These are phyloP conservation scores for Penstemon davidsonii DNA, from an alignment of 257 asterid genomes.

Conservation along the genomic window DNA sequence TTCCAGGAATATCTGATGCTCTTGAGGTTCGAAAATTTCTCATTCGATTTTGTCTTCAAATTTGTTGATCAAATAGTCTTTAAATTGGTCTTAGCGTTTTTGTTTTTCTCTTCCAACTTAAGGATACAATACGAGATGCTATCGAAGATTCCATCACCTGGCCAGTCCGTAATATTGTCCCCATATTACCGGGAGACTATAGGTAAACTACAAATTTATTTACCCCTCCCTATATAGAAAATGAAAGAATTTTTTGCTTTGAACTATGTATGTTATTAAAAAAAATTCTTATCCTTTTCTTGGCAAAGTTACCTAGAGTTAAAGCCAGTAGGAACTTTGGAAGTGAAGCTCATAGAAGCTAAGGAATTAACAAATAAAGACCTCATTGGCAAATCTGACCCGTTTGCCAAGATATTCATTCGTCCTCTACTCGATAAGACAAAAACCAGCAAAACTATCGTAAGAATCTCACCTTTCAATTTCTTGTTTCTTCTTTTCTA, in stretches of 20 bases:
- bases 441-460: constrained; percentile 77
- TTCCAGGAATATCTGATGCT: constrained; percentile 91
- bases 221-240: too few relatives aligned
- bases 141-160: constrained; percentile 94
- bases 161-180: constrained; percentile 91
- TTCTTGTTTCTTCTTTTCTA: background rate
- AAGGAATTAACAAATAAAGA: constrained; percentile 83
- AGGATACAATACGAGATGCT: constrained; percentile 90
- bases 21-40: constrained; percentile 62
- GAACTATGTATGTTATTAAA: background rate
- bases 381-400: constrained; percentile 90
- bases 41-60: background rate
- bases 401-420: constrained; percentile 66
- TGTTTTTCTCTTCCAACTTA: background rate
- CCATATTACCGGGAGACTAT: constrained; percentile 93
- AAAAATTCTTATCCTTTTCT: background rate
- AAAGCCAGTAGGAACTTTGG: constrained; percentile 73
- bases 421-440: constrained; percentile 77
- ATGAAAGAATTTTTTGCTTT: too few relatives aligned
- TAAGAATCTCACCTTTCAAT: constrained; percentile 32
- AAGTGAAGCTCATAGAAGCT: constrained; percentile 94
- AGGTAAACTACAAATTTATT: constrained; percentile 42
- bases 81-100: background rate
- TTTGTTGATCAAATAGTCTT: background rate
- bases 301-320: constrained; percentile 64